phyloP scores from a whole-genome alignment of 306 rosid genomes.

The Cucurbita pepo region DNA sequence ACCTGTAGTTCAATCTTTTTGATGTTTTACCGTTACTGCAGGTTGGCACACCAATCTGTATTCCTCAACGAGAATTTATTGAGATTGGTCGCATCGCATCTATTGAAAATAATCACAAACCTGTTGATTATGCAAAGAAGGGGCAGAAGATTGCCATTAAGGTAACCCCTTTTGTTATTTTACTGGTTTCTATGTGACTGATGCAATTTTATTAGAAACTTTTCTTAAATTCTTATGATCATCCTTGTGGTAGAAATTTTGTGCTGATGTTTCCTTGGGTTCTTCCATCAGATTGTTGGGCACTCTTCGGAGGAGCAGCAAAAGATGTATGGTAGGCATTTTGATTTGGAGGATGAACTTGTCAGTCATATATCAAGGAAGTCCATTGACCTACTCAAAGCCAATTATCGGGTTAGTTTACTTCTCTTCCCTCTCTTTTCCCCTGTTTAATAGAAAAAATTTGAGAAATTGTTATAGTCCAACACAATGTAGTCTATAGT shows the following conservation, averaged over 20 bases:
- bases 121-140: conserved; percentile 82
- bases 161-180: conserved; percentile 28
- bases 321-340: conserved; percentile 89
- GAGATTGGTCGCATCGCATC: conserved; percentile 81
- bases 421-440: background rate
- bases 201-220: background rate
- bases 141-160: conserved; percentile 81
- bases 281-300: conserved; percentile 52
- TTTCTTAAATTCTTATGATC: background rate
- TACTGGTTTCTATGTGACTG: no score
- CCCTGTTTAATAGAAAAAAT: no score
- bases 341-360: conserved; percentile 85
- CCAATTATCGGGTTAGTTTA: conserved; percentile 66
- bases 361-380: conserved; percentile 79
- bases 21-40: conserved; percentile 20
- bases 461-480: background rate
- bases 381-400: conserved; percentile 74
- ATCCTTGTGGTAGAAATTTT: background rate
- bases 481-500: background rate
- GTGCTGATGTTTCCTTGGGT: background rate
- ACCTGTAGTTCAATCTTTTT: conserved; percentile 5
- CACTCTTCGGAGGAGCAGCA: conserved; percentile 83
- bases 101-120: conserved; percentile 74
- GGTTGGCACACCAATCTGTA: conserved; percentile 91
- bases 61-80: conserved; percentile 73